These are phyloP conservation scores for Madurella fahalii DNA, from an alignment of 2,329 filamentous ascomycete species.

Conservation along the genomic window DNA sequence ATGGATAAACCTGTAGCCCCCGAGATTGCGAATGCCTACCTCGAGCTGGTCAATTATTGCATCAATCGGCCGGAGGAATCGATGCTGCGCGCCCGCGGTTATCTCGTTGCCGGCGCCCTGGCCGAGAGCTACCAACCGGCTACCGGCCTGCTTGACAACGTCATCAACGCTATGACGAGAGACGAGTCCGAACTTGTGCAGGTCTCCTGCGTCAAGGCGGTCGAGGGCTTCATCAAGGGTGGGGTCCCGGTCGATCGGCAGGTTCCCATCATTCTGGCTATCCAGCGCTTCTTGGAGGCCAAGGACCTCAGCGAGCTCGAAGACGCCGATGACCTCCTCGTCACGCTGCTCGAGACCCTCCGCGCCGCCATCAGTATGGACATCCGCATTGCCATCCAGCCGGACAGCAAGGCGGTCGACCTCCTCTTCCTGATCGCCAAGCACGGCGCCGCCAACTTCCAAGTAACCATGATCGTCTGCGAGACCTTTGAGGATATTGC, in stretches of 20 bases:
- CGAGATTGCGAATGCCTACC: conserved; percentile 67
- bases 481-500: conserved; percentile 92
- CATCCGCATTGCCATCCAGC: conserved; percentile 66
- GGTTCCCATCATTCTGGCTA: conserved; percentile 54
- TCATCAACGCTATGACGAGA: conserved; percentile 68
- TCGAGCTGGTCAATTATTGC: conserved; percentile 75
- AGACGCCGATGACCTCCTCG: conserved; percentile 87
- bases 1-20: conserved; percentile 65
- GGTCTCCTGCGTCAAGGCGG: conserved; percentile 82
- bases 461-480: conserved; percentile 79
- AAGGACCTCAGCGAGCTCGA: conserved; percentile 80
- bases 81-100: conserved; percentile 81
- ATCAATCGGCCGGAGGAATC: conserved; percentile 66
- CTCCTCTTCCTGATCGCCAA: conserved; percentile 85
- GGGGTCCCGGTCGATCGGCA: conserved; percentile 55
- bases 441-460: conserved; percentile 84
- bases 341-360: conserved; percentile 82
- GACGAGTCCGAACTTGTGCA: conserved; percentile 86
- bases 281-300: conserved; percentile 68
- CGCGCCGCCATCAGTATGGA: conserved; percentile 79
- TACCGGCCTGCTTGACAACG: conserved; percentile 63
- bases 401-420: conserved; percentile 70
- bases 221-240: conserved; percentile 63
- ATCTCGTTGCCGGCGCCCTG: conserved; percentile 77
- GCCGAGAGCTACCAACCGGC: conserved; percentile 65